Evolutionary conservation across 352 stramenopile genomes (phyloP).

Genomic region (Albugo candida): DNA sequence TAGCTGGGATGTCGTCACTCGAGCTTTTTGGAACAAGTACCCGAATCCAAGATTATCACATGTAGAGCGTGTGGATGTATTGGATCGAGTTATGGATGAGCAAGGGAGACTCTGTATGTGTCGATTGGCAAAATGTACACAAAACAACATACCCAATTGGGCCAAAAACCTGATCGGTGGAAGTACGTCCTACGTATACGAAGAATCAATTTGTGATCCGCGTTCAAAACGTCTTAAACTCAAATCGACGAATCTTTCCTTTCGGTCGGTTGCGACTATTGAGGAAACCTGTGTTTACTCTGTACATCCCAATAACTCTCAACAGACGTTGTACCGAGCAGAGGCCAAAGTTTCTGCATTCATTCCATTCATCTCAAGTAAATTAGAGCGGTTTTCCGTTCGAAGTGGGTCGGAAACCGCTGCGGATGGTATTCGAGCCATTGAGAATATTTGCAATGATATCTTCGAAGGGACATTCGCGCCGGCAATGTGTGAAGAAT

Average conservation of each 20-base stretch:
- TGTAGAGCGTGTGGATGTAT: constrained; percentile 65
- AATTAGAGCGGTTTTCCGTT: constrained; percentile 65
- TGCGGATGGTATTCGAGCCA: constrained; percentile 52
- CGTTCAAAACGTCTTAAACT: constrained; percentile 38
- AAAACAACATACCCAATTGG: constrained; percentile 58
- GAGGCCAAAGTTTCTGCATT: constrained; percentile 69
- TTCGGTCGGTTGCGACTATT: constrained; percentile 53
- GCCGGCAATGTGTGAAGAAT: constrained; percentile 9
- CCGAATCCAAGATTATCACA: constrained; percentile 56
- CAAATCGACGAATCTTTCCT: constrained; percentile 65
- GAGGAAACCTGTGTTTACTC: constrained; percentile 75
- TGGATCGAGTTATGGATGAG: constrained; percentile 46
- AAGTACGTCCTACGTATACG: constrained; percentile 58
- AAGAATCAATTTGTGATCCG: constrained; percentile 61
- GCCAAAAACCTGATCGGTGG: constrained; percentile 33
- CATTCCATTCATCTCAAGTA: constrained; percentile 57
- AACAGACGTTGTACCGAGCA: constrained; percentile 42
- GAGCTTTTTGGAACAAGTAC: constrained; percentile 82
- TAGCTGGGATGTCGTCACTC: constrained; percentile 65
- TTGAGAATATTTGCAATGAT: constrained; percentile 68
- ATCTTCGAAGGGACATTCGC: constrained; percentile 73
- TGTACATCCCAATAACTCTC: constrained; percentile 27
- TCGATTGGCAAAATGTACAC: constrained; percentile 52
- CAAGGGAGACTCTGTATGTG: constrained; percentile 42
- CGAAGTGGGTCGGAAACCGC: constrained; percentile 49